Evolutionary conservation across 352 stramenopile genomes (phyloP), one percentile per base, ranked within the genome.

Genomic region (Aphanomyces invadans): DNA sequence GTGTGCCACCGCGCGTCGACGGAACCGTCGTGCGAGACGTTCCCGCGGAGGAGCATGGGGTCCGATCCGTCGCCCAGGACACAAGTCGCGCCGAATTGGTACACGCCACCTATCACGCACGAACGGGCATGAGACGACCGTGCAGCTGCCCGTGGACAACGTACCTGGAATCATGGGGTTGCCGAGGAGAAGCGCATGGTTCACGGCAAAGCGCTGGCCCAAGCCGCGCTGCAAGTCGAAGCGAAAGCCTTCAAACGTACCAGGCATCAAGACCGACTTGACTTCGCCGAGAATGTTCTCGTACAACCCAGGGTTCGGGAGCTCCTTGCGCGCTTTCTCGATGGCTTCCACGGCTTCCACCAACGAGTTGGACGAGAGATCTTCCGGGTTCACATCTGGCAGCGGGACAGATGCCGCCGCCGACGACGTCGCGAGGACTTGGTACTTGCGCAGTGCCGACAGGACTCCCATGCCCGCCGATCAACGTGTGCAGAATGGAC

Each of bases 81-180:
- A 23, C 89, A 82, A 62, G 90, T 94, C n/a, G 82, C 85, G 39
- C 83, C 85, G 62, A 94, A 94, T 73, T 94, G 83, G 71, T 94
- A 94, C 15, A 94, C 69, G 0, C 83, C 85, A 31, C 85, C 85
- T 52, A 25, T 5, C 44, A 52, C 44, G 15, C 7, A 29, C 25
- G 48, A 33, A 60, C 51, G 5, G 44, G 4, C 9, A 52, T 52
- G 44, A 52, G 44, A 52, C 9, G 9, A 19, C 44, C 44, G 44
- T 23, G 9, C 21, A 26, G 9, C 4, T 25, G 19, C 9, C 12
- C 4, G 44, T n/a, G 4, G 44, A 19, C 12, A 19, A 45, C 9
- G 44, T 52, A 52, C 44, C 44, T 0, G 84, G 84, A 70, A 93
- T 90, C 83, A 91, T 90, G 29, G 84, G 80, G 62, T 79, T 87